phyloP scores from a whole-genome alignment of 2,329 filamentous ascomycete species.

The Penicillium palitans region DNA sequence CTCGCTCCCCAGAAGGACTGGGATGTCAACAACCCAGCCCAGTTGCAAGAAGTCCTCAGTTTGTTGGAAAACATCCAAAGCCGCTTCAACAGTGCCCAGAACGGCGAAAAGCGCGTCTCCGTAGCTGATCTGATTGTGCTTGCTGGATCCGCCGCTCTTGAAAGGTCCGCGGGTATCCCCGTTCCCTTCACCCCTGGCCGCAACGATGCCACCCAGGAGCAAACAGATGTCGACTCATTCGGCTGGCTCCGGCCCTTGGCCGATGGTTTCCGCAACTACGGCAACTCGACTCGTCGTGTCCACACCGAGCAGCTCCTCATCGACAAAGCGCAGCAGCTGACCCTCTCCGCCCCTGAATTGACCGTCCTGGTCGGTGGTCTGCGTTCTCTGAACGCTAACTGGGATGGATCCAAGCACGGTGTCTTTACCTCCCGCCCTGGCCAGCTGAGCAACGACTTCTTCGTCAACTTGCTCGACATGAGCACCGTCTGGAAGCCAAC shows the following conservation, averaged over 20 bases:
- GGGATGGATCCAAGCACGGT: slow-evolving; percentile 65
- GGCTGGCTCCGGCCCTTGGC: slow-evolving; percentile 65
- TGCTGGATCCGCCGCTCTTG: slow-evolving; percentile 68
- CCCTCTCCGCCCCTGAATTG: slow-evolving; percentile 68
- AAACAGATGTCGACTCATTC: slow-evolving; percentile 68
- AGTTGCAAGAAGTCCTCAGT: slow-evolving; percentile 62
- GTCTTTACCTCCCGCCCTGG: slow-evolving; percentile 69
- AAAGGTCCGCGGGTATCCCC: slow-evolving; percentile 65
- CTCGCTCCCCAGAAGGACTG: slow-evolving; percentile 71
- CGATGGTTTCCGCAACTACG: slow-evolving; percentile 83
- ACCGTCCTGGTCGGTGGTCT: slow-evolving; percentile 71
- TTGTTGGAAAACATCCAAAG: slow-evolving; percentile 66
- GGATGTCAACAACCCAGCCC: slow-evolving; percentile 70
- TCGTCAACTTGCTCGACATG: slow-evolving; percentile 73
- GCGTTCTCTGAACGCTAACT: slow-evolving; percentile 69
- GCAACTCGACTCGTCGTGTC: slow-evolving; percentile 60
- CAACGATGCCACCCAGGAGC: slow-evolving; percentile 67
- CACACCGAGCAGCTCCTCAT: slow-evolving; percentile 69
- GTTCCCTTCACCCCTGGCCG: slow-evolving; percentile 75
- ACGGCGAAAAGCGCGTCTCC: slow-evolving; percentile 68
- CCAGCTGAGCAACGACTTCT: slow-evolving; percentile 75
- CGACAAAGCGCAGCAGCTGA: slow-evolving; percentile 70
- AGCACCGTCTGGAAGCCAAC: slow-evolving; percentile 63
- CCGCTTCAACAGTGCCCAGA: slow-evolving; percentile 59
- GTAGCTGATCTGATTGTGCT: slow-evolving; percentile 78